A percentile compares a stretch with the other conserved stretches of the same genome.
Evolutionary conservation across 345 rosid species (phyloP).

Genomic region (Cardiospermum halicacabum): DNA sequence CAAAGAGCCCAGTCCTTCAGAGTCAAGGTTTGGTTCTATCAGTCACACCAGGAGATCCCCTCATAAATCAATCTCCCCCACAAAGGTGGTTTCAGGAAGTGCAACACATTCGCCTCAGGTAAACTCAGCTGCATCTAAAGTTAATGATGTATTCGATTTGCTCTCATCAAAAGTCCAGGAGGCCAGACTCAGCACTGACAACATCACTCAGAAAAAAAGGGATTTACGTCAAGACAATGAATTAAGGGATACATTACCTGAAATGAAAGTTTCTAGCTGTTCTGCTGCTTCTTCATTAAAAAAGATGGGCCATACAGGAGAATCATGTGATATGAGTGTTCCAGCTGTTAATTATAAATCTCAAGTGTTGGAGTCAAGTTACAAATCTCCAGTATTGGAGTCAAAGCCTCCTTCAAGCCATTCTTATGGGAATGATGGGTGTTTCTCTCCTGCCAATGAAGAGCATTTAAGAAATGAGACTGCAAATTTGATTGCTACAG

Average conservation of each 20-base stretch:
- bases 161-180: conserved; percentile 24
- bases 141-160: conserved; percentile 15
- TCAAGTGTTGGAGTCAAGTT: conserved; percentile 24
- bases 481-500: conserved; percentile 17
- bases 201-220: conserved; percentile 20
- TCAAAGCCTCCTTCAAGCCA: conserved; percentile 12
- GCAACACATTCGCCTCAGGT: conserved; percentile 23
- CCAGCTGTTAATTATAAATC: conserved; percentile 22
- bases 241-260: conserved; percentile 26
- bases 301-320: conserved; percentile 27
- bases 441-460: conserved; percentile 15
- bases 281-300: conserved; percentile 27
- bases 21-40: conserved; percentile 19
- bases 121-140: conserved; percentile 14
- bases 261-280: conserved; percentile 32
- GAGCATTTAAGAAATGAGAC: conserved; percentile 16
- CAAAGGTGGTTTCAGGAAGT: conserved; percentile 25
- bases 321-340: conserved; percentile 22
- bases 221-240: conserved; percentile 25
- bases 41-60: conserved; percentile 41
- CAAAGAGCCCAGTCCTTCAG: conserved; percentile 23
- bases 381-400: conserved; percentile 22
- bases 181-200: conserved; percentile 19
- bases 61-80: conserved; percentile 23
- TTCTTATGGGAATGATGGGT: conserved; percentile 15